Evolutionary conservation across 2,329 filamentous ascomycete species (phyloP).

Genomic region (Clonostachys rhizophaga): DNA sequence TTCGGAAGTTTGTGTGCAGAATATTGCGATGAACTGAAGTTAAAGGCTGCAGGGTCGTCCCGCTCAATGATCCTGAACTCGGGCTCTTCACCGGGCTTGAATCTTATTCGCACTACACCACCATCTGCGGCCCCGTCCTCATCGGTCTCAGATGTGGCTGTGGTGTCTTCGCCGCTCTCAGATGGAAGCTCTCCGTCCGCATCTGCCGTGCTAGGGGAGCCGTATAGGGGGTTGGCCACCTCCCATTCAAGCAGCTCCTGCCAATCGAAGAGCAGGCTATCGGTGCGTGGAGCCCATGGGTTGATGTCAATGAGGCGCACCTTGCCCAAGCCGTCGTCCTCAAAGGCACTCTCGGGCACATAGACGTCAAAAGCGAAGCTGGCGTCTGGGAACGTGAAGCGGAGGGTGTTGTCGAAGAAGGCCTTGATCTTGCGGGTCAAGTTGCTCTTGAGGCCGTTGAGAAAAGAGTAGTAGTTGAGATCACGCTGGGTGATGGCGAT

Average conservation of each 20-base stretch:
- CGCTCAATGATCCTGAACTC: slow-evolving; percentile 80
- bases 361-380: slow-evolving; percentile 93
- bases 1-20: slow-evolving; percentile 93
- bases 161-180: slow-evolving; percentile 28
- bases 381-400: slow-evolving; percentile 75
- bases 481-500: slow-evolving; percentile 86
- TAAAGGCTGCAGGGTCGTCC: slow-evolving; percentile 84
- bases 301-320: slow-evolving; percentile 93
- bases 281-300: slow-evolving; percentile 86
- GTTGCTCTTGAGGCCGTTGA: slow-evolving; percentile 57
- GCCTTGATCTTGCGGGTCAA: slow-evolving; percentile 65
- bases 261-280: slow-evolving; percentile 88
- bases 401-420: slow-evolving; percentile 73
- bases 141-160: slow-evolving; percentile 26
- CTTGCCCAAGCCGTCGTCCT: slow-evolving; percentile 59
- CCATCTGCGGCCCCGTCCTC: background rate
- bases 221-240: slow-evolving; percentile 53
- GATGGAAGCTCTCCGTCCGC: slow-evolving; percentile 15
- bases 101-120: slow-evolving; percentile 30
- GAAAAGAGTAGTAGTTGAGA: slow-evolving; percentile 84
- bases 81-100: slow-evolving; percentile 52
- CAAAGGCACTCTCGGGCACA: slow-evolving; percentile 60
- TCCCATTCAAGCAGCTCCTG: slow-evolving; percentile 73
- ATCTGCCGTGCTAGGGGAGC: slow-evolving; percentile 23
- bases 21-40: slow-evolving; percentile 80